phyloP scores from a whole-genome alignment of 1,284 basidiomycete genomes.

The Malassezia brasiliensis region DNA sequence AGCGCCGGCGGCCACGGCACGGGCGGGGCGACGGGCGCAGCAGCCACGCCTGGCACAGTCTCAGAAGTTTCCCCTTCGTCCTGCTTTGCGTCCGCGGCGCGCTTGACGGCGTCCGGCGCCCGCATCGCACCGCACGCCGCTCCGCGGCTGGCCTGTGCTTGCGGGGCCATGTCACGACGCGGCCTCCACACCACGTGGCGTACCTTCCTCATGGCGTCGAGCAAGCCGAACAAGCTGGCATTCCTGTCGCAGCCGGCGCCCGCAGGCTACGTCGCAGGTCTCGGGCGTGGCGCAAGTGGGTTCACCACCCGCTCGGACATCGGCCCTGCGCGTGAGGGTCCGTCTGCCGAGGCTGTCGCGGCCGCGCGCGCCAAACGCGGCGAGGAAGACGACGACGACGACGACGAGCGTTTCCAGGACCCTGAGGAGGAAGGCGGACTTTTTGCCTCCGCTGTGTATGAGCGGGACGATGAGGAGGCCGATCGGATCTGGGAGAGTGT shows the following conservation, averaged over 20 bases:
- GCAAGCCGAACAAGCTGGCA: constrained; percentile 36
- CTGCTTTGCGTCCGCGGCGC: too few species aligned
- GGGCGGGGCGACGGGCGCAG: too few species aligned
- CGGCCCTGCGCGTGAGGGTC: constrained; percentile 88
- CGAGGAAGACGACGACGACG: constrained; percentile 51
- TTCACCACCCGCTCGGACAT: constrained; percentile 99
- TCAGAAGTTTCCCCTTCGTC: too few species aligned
- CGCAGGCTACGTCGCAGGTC: constrained; percentile 44
- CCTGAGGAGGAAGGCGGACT: constrained; percentile 94
- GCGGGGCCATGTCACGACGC: too few species aligned
- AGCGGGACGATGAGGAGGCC: constrained; percentile 94
- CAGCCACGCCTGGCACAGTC: too few species aligned
- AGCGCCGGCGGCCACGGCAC: background rate
- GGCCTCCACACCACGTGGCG: background rate
- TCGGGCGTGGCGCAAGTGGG: constrained; percentile 63
- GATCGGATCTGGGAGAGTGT: constrained; percentile 87
- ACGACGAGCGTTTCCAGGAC: constrained; percentile 83
- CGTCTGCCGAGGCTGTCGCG: constrained; percentile 78
- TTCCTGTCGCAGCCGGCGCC: constrained; percentile 43
- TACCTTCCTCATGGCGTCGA: constrained; percentile 19
- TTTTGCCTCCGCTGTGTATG: constrained; percentile 89
- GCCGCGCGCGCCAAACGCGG: constrained; percentile 45
- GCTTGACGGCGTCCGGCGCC: too few species aligned
- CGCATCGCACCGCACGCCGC: background rate
- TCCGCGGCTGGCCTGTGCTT: background rate